Evolutionary conservation across 164 flowering plant species (phyloP), one percentile per base, ranked within the genome.

Genomic region (Platanus orientalis): DNA sequence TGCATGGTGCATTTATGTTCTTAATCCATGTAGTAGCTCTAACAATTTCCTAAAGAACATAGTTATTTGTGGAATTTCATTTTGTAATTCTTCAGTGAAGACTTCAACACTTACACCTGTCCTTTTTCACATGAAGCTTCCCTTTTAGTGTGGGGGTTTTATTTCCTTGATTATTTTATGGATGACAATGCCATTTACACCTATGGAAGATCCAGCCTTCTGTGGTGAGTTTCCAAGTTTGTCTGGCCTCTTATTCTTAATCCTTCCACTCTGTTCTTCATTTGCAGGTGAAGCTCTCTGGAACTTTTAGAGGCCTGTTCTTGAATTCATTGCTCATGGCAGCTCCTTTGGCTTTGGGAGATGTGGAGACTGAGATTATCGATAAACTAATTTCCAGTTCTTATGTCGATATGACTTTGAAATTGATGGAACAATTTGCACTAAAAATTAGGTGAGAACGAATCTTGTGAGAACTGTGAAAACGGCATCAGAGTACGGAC

Each of bases 281-380:
- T 61, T 71, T 79, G 66, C 87, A 95, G 99, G 97, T 95, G 60
- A 87, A 89, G 68, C 92, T 95, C 44, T 92, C 99, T 69, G 98
- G 98, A 67, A 83, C 91, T 23, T 75, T 93, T 40, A 93, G 98
- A 67, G 92, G 97, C 72, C 99, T 92, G 74, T 95, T 90, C 80
- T 76, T 95, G 74, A 92, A 97, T 66, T 92, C 99, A 48, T 77
- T 95, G 81, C 97, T 95, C 58, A 92, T 95, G 97, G 92, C 94
- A 51, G 93, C 97, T 72, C 99, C 97, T 40, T 75, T 95, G 71
- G 96, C 96, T 70, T 83, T 89, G 11, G 97, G 97, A 70, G 87
- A 88, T 68, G 90, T 95, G 58, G 99, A 95, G 71, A 82, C 92
- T 61, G 97, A 89, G 82, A 95, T 95, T 29, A 75, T 85, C 64